A percentile compares a stretch with the other conserved stretches of the same genome.
phyloP scores from a whole-genome alignment of 805 yeast genomes.

The Zygosaccharomyces gambellarensis region DNA sequence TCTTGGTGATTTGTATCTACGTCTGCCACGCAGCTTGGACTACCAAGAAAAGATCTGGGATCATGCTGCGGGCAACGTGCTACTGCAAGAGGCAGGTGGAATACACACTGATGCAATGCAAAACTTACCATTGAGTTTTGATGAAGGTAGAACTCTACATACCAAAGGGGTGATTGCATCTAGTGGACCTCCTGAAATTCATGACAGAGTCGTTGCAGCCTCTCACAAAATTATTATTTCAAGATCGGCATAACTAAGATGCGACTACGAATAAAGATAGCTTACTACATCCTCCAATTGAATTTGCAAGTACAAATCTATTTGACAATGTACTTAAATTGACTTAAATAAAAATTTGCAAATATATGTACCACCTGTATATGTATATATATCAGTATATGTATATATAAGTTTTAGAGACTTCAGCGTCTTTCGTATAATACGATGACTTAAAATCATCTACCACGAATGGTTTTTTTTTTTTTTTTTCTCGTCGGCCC shows the following conservation, averaged over 20 bases:
- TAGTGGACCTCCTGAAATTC: conserved; percentile 30
- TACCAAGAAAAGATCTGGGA: conserved; percentile 98
- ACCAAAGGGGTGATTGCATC: conserved; percentile 96
- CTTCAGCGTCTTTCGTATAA: too few species aligned
- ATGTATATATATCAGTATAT: too few species aligned
- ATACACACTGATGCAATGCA: conserved; percentile 70
- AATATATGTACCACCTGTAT: too few species aligned
- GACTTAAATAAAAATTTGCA: too few species aligned
- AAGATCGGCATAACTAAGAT: conserved; percentile 9
- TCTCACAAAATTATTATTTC: conserved; percentile 23
- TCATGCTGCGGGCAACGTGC: conserved; percentile 91
- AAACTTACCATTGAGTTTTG: conserved; percentile 73
- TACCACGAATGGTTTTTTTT: neutral
- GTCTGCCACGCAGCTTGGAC: conserved; percentile 70
- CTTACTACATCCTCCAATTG: too few species aligned
- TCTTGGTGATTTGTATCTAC: conserved; percentile 84
- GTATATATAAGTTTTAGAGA: too few species aligned
- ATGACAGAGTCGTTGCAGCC: conserved; percentile 23
- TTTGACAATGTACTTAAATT: too few species aligned
- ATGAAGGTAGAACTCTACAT: conserved; percentile 70
- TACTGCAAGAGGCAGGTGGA: conserved; percentile 90
- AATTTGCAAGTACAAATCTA: too few species aligned
- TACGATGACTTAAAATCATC: too few species aligned
- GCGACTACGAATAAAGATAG: neutral
- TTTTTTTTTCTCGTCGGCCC: neutral